Evolutionary conservation across 2,329 filamentous ascomycete species (phyloP).

Genomic region (Emydomyces testavorans): DNA sequence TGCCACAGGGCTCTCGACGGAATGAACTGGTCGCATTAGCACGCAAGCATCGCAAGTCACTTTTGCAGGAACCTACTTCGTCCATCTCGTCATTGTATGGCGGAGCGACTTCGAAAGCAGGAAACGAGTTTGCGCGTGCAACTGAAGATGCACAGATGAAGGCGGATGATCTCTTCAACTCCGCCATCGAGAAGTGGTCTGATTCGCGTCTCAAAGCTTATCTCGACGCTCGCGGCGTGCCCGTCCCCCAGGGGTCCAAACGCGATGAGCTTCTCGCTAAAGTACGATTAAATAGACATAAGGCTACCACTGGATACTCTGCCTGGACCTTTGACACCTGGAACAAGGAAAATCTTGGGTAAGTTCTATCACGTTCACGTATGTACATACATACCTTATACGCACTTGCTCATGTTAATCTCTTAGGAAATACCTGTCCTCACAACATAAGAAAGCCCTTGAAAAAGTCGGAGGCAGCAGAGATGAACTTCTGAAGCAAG

Average conservation of each 20-base stretch:
- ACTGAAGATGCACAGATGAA: conserved; percentile 56
- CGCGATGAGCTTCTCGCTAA: conserved; percentile 61
- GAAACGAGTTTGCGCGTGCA: conserved; percentile 64
- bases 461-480: conserved; percentile 55
- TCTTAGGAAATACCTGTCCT: conserved; percentile 38
- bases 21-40: conserved; percentile 85
- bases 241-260: conserved; percentile 60
- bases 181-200: conserved; percentile 54
- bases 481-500: conserved; percentile 57
- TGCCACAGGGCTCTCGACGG: conserved; percentile 80
- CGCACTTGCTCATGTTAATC: conserved; percentile 23
- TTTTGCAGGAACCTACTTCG: conserved; percentile 24
- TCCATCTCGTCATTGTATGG: conserved; percentile 44
- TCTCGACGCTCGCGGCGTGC: conserved; percentile 63
- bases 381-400: neutral
- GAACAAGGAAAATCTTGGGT: conserved; percentile 58
- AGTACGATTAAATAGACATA: conserved; percentile 62
- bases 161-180: conserved; percentile 55
- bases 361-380: conserved; percentile 8
- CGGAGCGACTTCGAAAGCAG: conserved; percentile 61
- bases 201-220: conserved; percentile 67
- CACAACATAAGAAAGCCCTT: conserved; percentile 43
- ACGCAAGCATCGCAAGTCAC: conserved; percentile 70
- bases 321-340: conserved; percentile 74
- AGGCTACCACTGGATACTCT: conserved; percentile 54